Evolutionary conservation across 164 flowering plant species (phyloP), one percentile per base, ranked within the genome.

Genomic region (Santalum album): DNA sequence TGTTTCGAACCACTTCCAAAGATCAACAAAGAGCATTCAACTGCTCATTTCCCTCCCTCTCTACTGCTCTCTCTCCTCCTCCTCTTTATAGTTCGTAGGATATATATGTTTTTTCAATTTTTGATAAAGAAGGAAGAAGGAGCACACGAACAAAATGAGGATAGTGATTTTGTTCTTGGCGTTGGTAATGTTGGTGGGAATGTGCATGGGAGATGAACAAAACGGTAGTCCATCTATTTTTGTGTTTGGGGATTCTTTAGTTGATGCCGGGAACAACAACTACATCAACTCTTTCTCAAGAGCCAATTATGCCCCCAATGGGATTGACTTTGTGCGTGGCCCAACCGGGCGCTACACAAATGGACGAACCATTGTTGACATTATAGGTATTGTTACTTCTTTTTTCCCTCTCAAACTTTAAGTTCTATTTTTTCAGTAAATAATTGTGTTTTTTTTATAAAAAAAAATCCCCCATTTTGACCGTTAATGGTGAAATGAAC

Each of bases 201-300:
- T n/a, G n/a, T n/a, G n/a, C n/a, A n/a, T n/a, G n/a, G n/a, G 74
- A 49, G 57, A 50, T 24, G 71, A 63, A 14, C 24, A 57, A 2
- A 43, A 26, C 12, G 12, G 12, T 5, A 36, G 63, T 53, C 76
- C 86, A 29, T 29, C 34, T 29, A 69, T 57, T 47, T 89, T 80
- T 65, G 69, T 86, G 1, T 83, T 89, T 38, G 96, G 96, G 10
- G 95, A 89, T 65, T 89, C 96, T 0, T 55, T 86, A 61, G 86
- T 84, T 54, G 96, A 89, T 54, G 78, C 42, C 0, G 95, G 96
- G 46, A 89, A 89, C 72, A 89, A 89, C 60, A 81, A 89, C 72
- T 89, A 82, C 71, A 73, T 86, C 45, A 40, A 51, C 5, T 60
- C 91, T 19, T 67, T 89, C 21, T 77, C 95, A 6, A 79, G 69